Conservation (phyloP, 164 flowering plant genomes). For the Stephania japonica region DNA sequence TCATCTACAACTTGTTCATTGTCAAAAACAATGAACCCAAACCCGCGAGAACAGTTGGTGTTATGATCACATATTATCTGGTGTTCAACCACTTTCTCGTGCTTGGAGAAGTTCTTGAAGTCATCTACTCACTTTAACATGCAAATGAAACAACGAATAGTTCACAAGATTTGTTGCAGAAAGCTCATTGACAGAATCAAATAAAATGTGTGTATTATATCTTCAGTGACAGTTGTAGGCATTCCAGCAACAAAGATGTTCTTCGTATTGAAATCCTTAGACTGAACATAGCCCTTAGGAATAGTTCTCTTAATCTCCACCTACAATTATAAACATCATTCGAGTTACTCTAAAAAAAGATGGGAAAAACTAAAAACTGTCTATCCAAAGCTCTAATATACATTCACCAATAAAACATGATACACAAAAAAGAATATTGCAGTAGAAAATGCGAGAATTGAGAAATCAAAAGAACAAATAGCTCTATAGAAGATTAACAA, state of each 20-base stretch:
- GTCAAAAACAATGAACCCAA: constrained; percentile 87
- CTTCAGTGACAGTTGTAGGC: constrained; percentile 66
- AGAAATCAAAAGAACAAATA: no score
- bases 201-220: constrained; percentile 24
- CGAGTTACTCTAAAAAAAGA: background rate
- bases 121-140: constrained; percentile 47
- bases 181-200: background rate
- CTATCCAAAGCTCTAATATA: background rate
- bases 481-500: no score
- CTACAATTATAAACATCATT: constrained; percentile 24
- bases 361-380: no score
- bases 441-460: no score
- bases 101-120: constrained; percentile 63
- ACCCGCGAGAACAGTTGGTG: constrained; percentile 84
- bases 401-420: no score
- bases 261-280: constrained; percentile 80
- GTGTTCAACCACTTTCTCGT: constrained; percentile 75
- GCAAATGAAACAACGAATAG: background rate
- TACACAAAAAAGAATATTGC: no score
- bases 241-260: constrained; percentile 98
- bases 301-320: constrained; percentile 93
- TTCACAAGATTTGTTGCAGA: background rate
- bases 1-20: constrained; percentile 77
- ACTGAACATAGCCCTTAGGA: constrained; percentile 71
- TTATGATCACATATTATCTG: constrained; percentile 84